phyloP scores from a whole-genome alignment of 164 flowering plant species.

The Aristolochia fimbriata region DNA sequence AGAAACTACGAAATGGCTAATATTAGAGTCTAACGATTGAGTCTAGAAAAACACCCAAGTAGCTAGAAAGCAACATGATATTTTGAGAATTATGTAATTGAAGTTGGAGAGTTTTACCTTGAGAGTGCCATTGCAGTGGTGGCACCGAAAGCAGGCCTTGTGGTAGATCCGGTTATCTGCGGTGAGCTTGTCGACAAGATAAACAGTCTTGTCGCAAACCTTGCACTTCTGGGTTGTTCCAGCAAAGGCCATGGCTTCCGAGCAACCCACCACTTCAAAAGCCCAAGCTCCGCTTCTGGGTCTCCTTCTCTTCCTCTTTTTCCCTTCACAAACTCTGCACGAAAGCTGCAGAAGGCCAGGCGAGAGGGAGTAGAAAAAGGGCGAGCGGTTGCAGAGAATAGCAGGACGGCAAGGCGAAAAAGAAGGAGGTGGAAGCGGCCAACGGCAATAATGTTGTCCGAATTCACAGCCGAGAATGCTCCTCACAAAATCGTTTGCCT shows the following conservation, averaged over 20 bases:
- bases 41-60: too few relatives aligned
- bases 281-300: neutral
- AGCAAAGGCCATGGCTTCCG: constrained; percentile 59
- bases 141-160: constrained; percentile 83
- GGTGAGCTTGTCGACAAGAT: constrained; percentile 72
- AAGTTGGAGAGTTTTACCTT: neutral
- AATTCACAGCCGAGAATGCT: neutral
- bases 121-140: constrained; percentile 46
- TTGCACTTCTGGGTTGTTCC: constrained; percentile 89
- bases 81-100: neutral
- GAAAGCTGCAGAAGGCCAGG: neutral
- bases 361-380: neutral
- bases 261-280: neutral
- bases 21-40: too few relatives aligned
- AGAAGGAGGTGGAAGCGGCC: neutral
- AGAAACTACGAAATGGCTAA: too few relatives aligned
- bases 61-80: too few relatives aligned
- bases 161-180: constrained; percentile 75
- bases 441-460: neutral
- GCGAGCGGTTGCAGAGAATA: neutral
- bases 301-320: neutral
- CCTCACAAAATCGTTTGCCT: neutral
- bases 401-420: constrained; percentile 1
- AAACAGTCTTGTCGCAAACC: constrained; percentile 86
- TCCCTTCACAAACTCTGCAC: neutral